Percentiles rank a stretch among this genome's conserved stretches.
These are phyloP conservation scores for Plicaturopsis crispa DNA, from an alignment of 768 basidiomycete genomes.

Conservation along the genomic window DNA sequence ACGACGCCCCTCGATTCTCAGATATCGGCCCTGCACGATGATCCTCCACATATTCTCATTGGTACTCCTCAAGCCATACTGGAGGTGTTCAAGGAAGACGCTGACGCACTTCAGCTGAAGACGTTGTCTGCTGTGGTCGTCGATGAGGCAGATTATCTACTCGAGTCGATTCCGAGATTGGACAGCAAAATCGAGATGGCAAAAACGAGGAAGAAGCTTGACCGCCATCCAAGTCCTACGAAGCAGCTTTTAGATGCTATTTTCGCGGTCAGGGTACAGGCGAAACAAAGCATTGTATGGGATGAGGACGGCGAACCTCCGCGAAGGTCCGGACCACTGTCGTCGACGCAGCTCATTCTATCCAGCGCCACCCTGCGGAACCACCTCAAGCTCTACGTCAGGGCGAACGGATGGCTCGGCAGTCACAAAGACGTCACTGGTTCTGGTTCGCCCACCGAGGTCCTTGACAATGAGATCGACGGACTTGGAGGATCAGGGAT, in stretches of 20 bases:
- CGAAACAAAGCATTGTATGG: constrained; percentile 11
- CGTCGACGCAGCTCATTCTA: constrained; percentile 53
- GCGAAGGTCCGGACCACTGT: constrained; percentile 5
- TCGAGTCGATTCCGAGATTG: constrained; percentile 44
- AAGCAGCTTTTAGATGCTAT: constrained; percentile 52
- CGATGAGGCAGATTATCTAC: constrained; percentile 71
- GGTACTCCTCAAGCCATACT: constrained; percentile 63
- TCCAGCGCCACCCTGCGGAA: constrained; percentile 65
- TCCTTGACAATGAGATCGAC: not conserved
- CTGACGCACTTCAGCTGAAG: constrained; percentile 34
- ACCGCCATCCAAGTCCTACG: constrained; percentile 51
- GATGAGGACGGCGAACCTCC: constrained; percentile 8
- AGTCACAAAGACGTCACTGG: constrained; percentile 33
- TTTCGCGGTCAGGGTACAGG: constrained; percentile 29
- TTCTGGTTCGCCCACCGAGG: constrained; percentile 12
- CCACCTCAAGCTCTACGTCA: constrained; percentile 42
- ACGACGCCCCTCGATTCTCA: constrained; percentile 29
- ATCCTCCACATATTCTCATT: constrained; percentile 61
- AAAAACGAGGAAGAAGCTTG: constrained; percentile 33
- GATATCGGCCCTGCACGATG: constrained; percentile 27
- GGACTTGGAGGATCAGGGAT: constrained; percentile 12
- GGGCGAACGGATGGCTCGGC: constrained; percentile 53
- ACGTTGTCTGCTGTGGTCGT: constrained; percentile 54
- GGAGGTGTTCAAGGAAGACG: constrained; percentile 42
- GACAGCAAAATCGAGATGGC: constrained; percentile 27